These are phyloP conservation scores for Phaeosphaeriaceae sp. DNA, from an alignment of 2,329 filamentous ascomycete species.

Conservation along the genomic window DNA sequence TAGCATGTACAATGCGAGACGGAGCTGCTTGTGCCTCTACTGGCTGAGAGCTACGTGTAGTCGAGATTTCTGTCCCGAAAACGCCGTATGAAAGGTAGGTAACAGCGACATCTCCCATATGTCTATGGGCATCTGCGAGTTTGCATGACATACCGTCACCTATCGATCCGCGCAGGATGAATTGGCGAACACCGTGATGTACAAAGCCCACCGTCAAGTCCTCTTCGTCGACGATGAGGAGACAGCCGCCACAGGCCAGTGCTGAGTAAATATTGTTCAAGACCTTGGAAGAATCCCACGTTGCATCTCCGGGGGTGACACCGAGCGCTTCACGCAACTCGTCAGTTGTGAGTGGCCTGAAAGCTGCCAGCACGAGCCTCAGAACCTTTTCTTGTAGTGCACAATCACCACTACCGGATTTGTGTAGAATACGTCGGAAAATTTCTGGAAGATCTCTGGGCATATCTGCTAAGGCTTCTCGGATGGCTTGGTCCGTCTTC, in stretches of 20 bases:
- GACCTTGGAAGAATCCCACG: conserved; percentile 18
- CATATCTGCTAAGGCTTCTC: conserved; percentile 25
- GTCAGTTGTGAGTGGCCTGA: conserved; percentile 37
- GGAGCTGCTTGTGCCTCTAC: not conserved
- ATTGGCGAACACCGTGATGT: conserved; percentile 24
- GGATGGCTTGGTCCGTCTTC: conserved; percentile 48
- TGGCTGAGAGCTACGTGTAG: not conserved
- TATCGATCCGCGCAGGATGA: not conserved
- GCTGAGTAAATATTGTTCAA: conserved; percentile 25
- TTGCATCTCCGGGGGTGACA: conserved; percentile 41
- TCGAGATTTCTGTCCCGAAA: not conserved
- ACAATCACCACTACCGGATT: conserved; percentile 9
- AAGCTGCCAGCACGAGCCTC: conserved; percentile 40
- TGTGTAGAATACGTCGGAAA: conserved; percentile 6
- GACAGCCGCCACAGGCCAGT: conserved; percentile 30
- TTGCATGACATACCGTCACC: not conserved
- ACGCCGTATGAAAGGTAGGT: not conserved
- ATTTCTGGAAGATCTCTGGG: conserved; percentile 25
- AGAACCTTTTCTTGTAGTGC: conserved; percentile 34
- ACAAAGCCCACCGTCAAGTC: conserved; percentile 27
- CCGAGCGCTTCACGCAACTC: conserved; percentile 53
- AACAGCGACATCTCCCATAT: not conserved
- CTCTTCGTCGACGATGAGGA: conserved; percentile 33
- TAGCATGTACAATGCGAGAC: not conserved
- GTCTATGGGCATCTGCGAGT: not conserved